Evolutionary conservation across 345 rosid genomes (phyloP).

Genomic region (Conringia planisiliqua): DNA sequence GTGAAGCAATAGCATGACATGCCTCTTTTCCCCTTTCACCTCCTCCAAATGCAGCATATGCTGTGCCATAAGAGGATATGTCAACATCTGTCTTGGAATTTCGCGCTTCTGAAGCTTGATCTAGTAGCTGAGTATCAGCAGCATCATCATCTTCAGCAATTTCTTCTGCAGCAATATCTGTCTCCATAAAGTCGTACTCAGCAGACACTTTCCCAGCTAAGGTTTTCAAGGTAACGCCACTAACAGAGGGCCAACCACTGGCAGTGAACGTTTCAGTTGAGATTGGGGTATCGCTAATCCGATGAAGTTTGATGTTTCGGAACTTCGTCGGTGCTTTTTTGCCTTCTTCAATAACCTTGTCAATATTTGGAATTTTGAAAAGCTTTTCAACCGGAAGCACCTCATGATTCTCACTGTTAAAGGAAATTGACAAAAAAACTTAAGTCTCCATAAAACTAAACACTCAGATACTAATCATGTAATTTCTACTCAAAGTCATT

Average conservation of each 20-base stretch:
- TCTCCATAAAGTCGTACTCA: constrained; percentile 49
- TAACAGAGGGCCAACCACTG: constrained; percentile 83
- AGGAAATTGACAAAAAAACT: constrained; percentile 10
- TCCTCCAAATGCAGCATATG: constrained; percentile 49
- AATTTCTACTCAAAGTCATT: not conserved
- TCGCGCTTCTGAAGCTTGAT: constrained; percentile 25
- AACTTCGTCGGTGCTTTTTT: constrained; percentile 69
- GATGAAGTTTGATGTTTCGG: constrained; percentile 55
- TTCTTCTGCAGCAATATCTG: constrained; percentile 37
- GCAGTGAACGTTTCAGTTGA: constrained; percentile 66
- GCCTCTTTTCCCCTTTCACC: constrained; percentile 72
- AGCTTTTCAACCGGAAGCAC: constrained; percentile 46
- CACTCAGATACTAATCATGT: not conserved
- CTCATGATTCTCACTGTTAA: constrained; percentile 43
- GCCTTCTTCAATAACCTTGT: constrained; percentile 78
- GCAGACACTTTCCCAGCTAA: constrained; percentile 83
- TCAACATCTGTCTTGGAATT: constrained; percentile 30
- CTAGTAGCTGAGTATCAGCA: not conserved
- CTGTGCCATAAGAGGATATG: constrained; percentile 53
- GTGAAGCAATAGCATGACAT: constrained; percentile 85
- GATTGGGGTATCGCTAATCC: constrained; percentile 43
- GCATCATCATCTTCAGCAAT: constrained; percentile 15
- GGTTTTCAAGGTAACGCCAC: constrained; percentile 68
- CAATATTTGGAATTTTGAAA: constrained; percentile 69
- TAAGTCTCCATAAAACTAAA: not conserved